Percentiles rank a stretch among this genome's conserved stretches.
Evolutionary conservation across 2,329 filamentous ascomycete species (phyloP).

Genomic region (Xylaria digitata): DNA sequence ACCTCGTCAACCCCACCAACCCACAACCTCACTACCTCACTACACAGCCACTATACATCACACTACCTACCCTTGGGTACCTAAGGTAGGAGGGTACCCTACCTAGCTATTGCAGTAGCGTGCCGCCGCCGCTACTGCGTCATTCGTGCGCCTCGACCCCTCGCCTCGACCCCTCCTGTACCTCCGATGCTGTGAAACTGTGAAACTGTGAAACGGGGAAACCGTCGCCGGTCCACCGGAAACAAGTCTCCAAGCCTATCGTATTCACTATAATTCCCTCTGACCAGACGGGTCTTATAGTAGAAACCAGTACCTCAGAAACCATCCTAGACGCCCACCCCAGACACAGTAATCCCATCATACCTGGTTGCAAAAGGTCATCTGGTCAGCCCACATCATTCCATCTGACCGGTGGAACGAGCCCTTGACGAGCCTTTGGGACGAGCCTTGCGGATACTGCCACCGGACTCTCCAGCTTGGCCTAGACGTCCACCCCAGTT

Average conservation of each 20-base stretch:
- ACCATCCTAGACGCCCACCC: no score
- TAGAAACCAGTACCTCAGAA: no score
- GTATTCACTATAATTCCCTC: conserved; percentile 17
- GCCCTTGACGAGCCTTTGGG: not conserved
- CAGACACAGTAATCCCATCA: no score
- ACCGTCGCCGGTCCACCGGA: conserved; percentile 29
- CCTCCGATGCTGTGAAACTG: not conserved
- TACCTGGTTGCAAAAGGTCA: conserved; percentile 1
- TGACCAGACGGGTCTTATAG: conserved; percentile 8
- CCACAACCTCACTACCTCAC: no score
- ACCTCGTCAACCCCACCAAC: no score
- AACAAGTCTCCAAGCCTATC: conserved; percentile 18
- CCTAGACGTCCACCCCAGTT: not conserved
- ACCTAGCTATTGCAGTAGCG: not conserved
- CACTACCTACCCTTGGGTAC: no score
- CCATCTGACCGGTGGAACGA: conserved; percentile 34
- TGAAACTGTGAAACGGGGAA: conserved; percentile 1
- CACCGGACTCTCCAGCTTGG: conserved; percentile 9
- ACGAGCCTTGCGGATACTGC: not conserved
- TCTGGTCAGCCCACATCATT: conserved; percentile 32
- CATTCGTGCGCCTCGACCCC: conserved; percentile 11
- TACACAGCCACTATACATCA: no score
- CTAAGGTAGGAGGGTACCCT: no score
- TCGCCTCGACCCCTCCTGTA: not conserved
- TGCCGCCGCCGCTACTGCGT: conserved; percentile 8